Percentiles rank a stretch among this genome's conserved stretches.
phyloP scores from a whole-genome alignment of 169 alveolate species.

The Fabrea salina region DNA sequence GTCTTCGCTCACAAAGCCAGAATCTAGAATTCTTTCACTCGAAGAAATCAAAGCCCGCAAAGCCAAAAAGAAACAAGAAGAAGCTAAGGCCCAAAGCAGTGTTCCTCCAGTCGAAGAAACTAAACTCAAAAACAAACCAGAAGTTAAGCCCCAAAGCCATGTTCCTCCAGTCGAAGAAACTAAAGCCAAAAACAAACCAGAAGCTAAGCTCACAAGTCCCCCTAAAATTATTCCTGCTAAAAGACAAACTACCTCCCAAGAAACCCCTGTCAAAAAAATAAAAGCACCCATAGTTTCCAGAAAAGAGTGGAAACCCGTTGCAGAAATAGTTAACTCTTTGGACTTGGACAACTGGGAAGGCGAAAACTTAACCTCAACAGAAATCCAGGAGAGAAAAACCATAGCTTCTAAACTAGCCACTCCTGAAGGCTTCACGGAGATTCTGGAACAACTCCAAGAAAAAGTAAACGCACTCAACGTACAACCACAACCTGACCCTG shows the following conservation, averaged over 20 bases:
- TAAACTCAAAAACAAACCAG: background rate
- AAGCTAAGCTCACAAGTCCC: background rate
- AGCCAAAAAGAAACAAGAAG: background rate
- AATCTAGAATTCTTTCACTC: constrained; percentile 7
- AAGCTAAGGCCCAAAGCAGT: background rate
- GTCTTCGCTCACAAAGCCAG: background rate
- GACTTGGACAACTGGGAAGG: background rate
- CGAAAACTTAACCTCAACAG: background rate
- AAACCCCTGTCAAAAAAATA: background rate
- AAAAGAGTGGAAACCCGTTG: constrained; percentile 21
- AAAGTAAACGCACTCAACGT: background rate
- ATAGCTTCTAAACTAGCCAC: background rate
- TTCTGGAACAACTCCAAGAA: background rate
- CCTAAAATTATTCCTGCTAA: background rate
- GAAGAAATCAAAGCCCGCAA: constrained; percentile 17
- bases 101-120: background rate
- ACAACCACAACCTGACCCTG: constrained; percentile 14
- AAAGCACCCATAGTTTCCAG: background rate
- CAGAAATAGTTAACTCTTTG: background rate
- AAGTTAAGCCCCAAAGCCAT: background rate
- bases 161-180: background rate
- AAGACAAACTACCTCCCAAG: constrained; percentile 1
- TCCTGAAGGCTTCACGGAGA: constrained; percentile 13
- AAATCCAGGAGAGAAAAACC: background rate
- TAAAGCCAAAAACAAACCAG: background rate